phyloP scores from a whole-genome alignment of 257 asterid species.

The Voacanga thouarsii region DNA sequence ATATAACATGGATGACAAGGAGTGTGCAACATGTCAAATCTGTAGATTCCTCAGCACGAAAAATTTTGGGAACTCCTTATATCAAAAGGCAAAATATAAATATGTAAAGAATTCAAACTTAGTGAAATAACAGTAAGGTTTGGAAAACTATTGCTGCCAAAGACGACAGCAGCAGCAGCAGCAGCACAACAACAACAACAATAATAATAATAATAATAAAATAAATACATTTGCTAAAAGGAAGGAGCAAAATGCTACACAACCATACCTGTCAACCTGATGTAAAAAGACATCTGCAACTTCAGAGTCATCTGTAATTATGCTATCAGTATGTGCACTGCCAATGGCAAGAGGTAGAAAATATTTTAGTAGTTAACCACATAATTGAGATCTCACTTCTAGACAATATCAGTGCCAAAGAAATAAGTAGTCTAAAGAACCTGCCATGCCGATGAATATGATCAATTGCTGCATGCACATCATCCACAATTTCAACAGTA shows the following conservation, averaged over 20 bases:
- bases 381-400: background rate
- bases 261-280: constrained; percentile 58
- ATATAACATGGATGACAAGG: background rate
- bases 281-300: constrained; percentile 67
- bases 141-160: constrained; percentile 4
- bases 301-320: constrained; percentile 69
- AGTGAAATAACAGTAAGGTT: background rate
- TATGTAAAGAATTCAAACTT: background rate
- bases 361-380: constrained; percentile 3
- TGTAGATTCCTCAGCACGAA: background rate
- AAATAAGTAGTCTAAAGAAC: constrained; percentile 33
- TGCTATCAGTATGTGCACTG: constrained; percentile 94
- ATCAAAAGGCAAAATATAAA: background rate
- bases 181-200: background rate
- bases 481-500: constrained; percentile 89
- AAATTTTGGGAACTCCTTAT: background rate
- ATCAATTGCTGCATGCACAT: constrained; percentile 86
- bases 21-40: background rate
- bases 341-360: constrained; percentile 25
- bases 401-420: background rate
- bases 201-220: background rate
- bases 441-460: constrained; percentile 90
- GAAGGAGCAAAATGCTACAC: background rate
- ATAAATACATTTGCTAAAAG: background rate
- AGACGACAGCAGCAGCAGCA: background rate